Evolutionary conservation across 305 asterid species (phyloP).

Genomic region (Fraxinus baroniana): DNA sequence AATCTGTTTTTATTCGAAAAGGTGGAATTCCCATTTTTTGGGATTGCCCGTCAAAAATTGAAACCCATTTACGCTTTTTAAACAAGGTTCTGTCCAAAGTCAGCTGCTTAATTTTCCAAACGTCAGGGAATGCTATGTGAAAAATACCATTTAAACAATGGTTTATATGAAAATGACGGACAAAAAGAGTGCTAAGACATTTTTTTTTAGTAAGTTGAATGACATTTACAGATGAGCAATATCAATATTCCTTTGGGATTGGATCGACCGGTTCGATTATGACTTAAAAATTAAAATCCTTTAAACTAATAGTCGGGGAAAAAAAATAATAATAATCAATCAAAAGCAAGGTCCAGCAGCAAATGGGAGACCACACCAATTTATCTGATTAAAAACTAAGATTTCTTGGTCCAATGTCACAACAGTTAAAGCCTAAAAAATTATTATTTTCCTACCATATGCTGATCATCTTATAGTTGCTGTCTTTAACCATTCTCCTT

Average conservation of each 20-base stretch:
- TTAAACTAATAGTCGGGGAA: background rate
- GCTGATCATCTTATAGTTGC: background rate
- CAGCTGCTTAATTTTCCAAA: background rate
- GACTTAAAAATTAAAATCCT: background rate
- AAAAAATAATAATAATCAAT: no score
- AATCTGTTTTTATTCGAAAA: background rate
- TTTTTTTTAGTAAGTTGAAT: background rate
- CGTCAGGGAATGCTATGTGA: background rate
- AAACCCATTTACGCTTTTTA: background rate
- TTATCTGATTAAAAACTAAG: no score
- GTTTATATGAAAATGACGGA: background rate
- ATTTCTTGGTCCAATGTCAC: background rate
- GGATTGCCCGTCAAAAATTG: background rate
- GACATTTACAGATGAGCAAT: background rate
- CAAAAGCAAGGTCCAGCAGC: background rate
- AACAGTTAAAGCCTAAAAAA: background rate
- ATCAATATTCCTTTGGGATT: background rate
- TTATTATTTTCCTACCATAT: background rate
- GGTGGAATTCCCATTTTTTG: background rate
- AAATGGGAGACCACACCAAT: background rate
- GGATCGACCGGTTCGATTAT: background rate
- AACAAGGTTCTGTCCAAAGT: background rate
- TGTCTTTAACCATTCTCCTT: background rate
- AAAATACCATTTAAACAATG: background rate
- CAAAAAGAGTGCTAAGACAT: background rate